Evolutionary conservation across 2,329 filamentous ascomycete species (phyloP), one percentile per base, ranked within the genome.

Genomic region (Botrytis aclada): DNA sequence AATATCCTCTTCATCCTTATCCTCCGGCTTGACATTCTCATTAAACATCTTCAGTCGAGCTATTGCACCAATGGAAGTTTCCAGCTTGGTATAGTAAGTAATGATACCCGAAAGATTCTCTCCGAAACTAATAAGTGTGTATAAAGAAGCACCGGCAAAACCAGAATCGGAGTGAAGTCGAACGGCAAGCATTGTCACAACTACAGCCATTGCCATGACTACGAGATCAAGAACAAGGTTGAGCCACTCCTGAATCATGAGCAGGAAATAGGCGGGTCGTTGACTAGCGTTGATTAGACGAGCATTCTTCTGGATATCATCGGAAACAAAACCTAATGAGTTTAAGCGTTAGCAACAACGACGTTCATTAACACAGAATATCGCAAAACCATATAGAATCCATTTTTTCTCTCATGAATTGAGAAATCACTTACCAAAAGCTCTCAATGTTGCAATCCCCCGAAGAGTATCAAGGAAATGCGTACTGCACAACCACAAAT

Each of bases 191-290:
- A n/a, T 32, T 29, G 51, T 56, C n/a, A 56, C 51, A 3, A 56
- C 51, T 56, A 56, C 51, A 8, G 51, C 51, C 29, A 47, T 12
- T 80, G 76, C 75, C 20, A 54, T 62, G 20, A 77, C 76, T 32
- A 78, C 45, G 1, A 77, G 69, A 32, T 77, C 71, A 16, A 78
- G 72, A 0, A 84, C 83, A 0, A 90, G 81, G 0, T 78, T 82
- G 0, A 90, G 82, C 88, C 88, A 90, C 41, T 86, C 83, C 77
- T 90, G 88, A 3, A 89, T 84, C 60, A 85, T 84, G 72, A 84
- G 86, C 16, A 90, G 82, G 0, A 89, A 82, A 76, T 90, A 90
- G 67, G 86, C 87, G 0, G 88, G 88, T 32, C 83, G 81, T 76
- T 90, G 88, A 0, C 87, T 88, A 12, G 80, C 80, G 74, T 90